phyloP scores from a whole-genome alignment of 2,329 filamentous ascomycete species.

The Hypoxylon sp. region DNA sequence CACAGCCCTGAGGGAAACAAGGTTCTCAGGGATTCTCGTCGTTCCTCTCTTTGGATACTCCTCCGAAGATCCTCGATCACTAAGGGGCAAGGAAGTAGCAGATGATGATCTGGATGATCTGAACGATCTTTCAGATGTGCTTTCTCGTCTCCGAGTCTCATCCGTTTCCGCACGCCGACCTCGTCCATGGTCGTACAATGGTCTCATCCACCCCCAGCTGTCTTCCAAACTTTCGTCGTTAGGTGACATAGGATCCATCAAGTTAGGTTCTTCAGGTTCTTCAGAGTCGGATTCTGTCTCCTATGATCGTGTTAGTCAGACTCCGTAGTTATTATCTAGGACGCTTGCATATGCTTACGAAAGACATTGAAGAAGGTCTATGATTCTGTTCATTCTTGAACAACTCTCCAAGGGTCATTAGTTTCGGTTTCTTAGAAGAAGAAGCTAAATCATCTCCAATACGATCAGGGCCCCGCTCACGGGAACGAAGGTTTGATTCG shows the following conservation, averaged over 20 bases:
- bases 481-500: background rate
- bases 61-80: too few species aligned
- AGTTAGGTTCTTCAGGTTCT: background rate
- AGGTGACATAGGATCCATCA: background rate
- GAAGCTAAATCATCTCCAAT: slow-evolving; percentile 1
- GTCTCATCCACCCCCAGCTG: background rate
- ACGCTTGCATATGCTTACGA: slow-evolving; percentile 1
- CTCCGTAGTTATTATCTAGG: background rate
- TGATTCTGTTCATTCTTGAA: background rate
- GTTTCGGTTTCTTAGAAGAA: background rate
- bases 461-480: background rate
- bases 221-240: background rate
- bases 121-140: background rate
- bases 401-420: slow-evolving; percentile 3
- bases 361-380: background rate
- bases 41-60: slow-evolving; percentile 7
- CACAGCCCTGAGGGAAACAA: background rate
- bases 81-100: too few species aligned
- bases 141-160: background rate
- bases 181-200: background rate
- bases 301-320: background rate
- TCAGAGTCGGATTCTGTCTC: slow-evolving; percentile 9
- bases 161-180: background rate
- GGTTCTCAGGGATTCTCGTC: slow-evolving; percentile 2
- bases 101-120: background rate